Percentiles rank a stretch among this genome's conserved stretches.
phyloP scores from a whole-genome alignment of 2,329 filamentous ascomycete species.

The Cordyceps sp. region DNA sequence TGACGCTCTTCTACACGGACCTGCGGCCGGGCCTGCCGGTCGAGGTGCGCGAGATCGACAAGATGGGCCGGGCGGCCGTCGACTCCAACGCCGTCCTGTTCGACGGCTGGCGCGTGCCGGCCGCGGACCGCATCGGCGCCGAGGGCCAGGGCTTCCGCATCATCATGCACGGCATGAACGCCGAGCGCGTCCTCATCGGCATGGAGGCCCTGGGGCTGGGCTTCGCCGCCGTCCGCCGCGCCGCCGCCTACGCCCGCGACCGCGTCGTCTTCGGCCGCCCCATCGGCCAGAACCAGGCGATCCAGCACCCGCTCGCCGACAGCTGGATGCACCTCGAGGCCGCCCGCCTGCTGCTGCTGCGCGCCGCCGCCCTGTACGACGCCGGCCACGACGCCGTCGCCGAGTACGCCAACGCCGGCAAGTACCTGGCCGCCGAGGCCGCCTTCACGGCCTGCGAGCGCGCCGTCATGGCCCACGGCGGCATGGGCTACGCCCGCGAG shows the following conservation, averaged over 20 bases:
- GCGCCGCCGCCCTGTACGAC: constrained; percentile 47
- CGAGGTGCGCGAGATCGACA: constrained; percentile 56
- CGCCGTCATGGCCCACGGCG: constrained; percentile 40
- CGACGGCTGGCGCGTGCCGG: constrained; percentile 55
- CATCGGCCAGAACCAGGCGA: constrained; percentile 50
- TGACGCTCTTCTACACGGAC: constrained; percentile 70
- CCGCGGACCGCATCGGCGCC: constrained; percentile 47
- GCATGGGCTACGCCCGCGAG: constrained; percentile 48
- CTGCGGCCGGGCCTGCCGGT: constrained; percentile 45
- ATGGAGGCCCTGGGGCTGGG: constrained; percentile 69
- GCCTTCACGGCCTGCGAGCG: constrained; percentile 46
- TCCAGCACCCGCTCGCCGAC: constrained; percentile 48
- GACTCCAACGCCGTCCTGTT: constrained; percentile 85
- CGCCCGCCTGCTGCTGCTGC: constrained; percentile 48
- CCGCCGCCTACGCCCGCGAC: constrained; percentile 48
- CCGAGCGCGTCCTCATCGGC: constrained; percentile 57
- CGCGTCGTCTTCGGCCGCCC: constrained; percentile 48
- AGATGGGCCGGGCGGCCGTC: constrained; percentile 71
- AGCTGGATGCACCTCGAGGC: constrained; percentile 50
- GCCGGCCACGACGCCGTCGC: constrained; percentile 38
- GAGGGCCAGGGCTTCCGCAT: constrained; percentile 69
- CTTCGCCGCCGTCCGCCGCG: constrained; percentile 50
- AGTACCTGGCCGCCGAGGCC: constrained; percentile 52
- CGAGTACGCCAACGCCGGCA: constrained; percentile 52
- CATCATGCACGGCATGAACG: constrained; percentile 66